Conservation (phyloP, 805 yeast species). For the Wickerhamiella parazyma region DNA sequence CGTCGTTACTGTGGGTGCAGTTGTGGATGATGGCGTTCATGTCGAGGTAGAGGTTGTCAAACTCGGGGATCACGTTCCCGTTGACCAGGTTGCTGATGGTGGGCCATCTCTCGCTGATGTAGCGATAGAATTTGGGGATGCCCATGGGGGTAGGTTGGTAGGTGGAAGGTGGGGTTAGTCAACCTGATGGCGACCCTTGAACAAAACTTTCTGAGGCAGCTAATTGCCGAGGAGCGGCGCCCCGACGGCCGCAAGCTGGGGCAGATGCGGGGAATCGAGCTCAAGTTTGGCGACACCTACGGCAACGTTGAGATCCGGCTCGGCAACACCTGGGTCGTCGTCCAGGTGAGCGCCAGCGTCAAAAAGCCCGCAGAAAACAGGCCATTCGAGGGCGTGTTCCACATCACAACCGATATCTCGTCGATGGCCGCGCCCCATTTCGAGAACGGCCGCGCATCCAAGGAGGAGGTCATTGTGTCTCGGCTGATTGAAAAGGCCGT, state of each 20-base stretch:
- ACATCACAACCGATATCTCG: slow-evolving; percentile 70
- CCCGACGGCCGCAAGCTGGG: slow-evolving; percentile 55
- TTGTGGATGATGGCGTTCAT: slow-evolving; percentile 93
- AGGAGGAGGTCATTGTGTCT: slow-evolving; percentile 64
- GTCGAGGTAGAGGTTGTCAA: slow-evolving; percentile 87
- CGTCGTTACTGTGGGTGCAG: slow-evolving; percentile 80
- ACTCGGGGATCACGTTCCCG: slow-evolving; percentile 76
- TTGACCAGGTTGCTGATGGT: slow-evolving; percentile 75
- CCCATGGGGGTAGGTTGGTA: slow-evolving; percentile 36
- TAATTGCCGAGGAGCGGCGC: slow-evolving; percentile 46
- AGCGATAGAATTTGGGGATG: slow-evolving; percentile 93
- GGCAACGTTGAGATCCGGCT: slow-evolving; percentile 70
- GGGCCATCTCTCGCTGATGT: slow-evolving; percentile 98
- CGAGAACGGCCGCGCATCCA: slow-evolving; percentile 60
- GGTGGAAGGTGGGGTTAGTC: neutral
- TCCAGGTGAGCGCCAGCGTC: slow-evolving; percentile 61
- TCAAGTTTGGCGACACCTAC: slow-evolving; percentile 44
- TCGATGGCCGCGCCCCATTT: slow-evolving; percentile 84
- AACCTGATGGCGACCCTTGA: slow-evolving; percentile 34
- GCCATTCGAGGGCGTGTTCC: slow-evolving; percentile 85
- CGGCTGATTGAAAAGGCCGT: slow-evolving; percentile 85
- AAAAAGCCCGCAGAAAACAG: slow-evolving; percentile 75
- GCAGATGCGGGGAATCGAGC: slow-evolving; percentile 51
- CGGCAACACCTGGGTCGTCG: slow-evolving; percentile 64
- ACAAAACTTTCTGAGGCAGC: slow-evolving; percentile 43